These are phyloP conservation scores for Hypoxylon sp. DNA, from an alignment of 2,329 filamentous ascomycete genomes.

Conservation along the genomic window DNA sequence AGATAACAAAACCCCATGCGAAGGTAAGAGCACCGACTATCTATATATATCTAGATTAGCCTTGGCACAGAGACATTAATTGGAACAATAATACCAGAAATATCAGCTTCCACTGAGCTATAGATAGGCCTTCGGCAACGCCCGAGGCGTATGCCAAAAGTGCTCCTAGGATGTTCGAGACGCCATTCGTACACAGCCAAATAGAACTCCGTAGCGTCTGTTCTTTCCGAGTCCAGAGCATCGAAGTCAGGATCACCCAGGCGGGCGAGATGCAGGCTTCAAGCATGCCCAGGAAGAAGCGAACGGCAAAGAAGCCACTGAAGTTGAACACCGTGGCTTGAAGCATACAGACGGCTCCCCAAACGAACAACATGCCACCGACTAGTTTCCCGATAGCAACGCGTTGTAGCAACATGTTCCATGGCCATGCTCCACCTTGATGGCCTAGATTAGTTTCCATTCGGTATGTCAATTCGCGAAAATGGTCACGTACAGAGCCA, in stretches of 20 bases:
- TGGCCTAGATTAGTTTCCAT: constrained; percentile 8
- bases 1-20: constrained; percentile 45
- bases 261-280: constrained; percentile 50
- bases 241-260: constrained; percentile 49
- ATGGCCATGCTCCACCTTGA: constrained; percentile 56
- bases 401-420: constrained; percentile 59
- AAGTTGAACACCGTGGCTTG: constrained; percentile 50
- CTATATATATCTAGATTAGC: constrained; percentile 26
- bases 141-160: constrained; percentile 45
- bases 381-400: constrained; percentile 60
- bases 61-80: background rate
- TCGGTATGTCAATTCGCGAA: background rate
- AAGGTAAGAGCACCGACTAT: constrained; percentile 56
- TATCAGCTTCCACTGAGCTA: constrained; percentile 52
- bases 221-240: constrained; percentile 53
- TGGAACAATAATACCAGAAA: constrained; percentile 50
- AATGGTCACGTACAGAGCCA: constrained; percentile 54
- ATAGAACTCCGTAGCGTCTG: constrained; percentile 51
- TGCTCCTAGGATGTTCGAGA: constrained; percentile 43
- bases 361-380: constrained; percentile 62
- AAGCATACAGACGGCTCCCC: constrained; percentile 51
- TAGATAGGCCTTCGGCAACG: constrained; percentile 36
- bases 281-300: constrained; percentile 51
- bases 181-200: constrained; percentile 46
- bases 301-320: constrained; percentile 48